Base-by-base conservation (phyloP, 371 early-diverging fungal genomes). In the Vavraia culicis region DNA sequence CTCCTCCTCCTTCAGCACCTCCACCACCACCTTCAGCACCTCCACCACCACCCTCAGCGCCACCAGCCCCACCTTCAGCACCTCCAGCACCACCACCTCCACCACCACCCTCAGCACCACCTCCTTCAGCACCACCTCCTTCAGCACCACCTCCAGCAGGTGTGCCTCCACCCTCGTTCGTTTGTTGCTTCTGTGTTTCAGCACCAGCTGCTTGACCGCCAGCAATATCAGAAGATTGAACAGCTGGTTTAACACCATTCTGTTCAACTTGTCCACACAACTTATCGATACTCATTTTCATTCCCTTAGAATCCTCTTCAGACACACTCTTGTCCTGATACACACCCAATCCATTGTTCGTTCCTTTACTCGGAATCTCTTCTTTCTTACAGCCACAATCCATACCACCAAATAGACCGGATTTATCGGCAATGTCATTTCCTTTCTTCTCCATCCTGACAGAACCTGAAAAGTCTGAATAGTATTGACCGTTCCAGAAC, bases 351-450 rank as follows among this genome's bases (percentile, higher is more conserved):
- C 48, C 58, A 15, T 59, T 55, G 20, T 61, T n/a, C 21, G 61
- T 56, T n/a, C 66, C 66, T 21, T 48, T 56, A 13, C 49, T 35
- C 10, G 61, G 59, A 16, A 65, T 65, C 13, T 65, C 66, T 22
- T 51, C 41, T 15, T 44, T 56, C 18, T 31, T 38, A 42, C 66
- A 65, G 13, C 59, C 55, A 32, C 66, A 65, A 39, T 65, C 66
- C 41, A 56, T 38, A 14, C 66, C 66, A 31, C 36, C 40, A 52
- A 65, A 61, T 27, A 59, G 2, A 1, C 66, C 66, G 11, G 53
- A 41, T 13, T 50, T 32, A 56, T 65, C 62, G n/a, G 46, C 47
- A n/a, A 65, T 18, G 39, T 56, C 40, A 10, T 53, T 62, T 35
- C 52, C 49, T 34, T 37, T 39, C 37, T 56, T 45, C 23, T 48